Conservation (phyloP, 2,329 filamentous ascomycete genomes). For the Sclerotinia nivalis region DNA sequence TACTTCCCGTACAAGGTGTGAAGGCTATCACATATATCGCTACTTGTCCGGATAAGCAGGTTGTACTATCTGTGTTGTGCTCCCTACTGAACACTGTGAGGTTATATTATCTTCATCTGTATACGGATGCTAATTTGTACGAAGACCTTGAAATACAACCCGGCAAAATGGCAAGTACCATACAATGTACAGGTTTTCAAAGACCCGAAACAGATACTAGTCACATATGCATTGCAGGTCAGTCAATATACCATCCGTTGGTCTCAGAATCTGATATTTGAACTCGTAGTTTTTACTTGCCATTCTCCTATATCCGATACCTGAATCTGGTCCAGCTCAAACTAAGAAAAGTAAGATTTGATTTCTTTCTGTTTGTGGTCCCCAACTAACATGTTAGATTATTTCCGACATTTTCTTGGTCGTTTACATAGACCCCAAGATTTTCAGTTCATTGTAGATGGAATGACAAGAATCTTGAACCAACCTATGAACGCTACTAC, state of each 20-base stretch:
- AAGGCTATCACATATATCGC: slow-evolving; percentile 86
- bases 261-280: slow-evolving; percentile 13
- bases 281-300: slow-evolving; percentile 73
- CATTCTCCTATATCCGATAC: slow-evolving; percentile 82
- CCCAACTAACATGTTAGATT: slow-evolving; percentile 51
- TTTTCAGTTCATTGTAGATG: slow-evolving; percentile 95
- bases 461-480: slow-evolving; percentile 88
- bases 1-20: slow-evolving; percentile 80
- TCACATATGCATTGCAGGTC: slow-evolving; percentile 78
- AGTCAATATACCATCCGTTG: neutral
- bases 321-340: slow-evolving; percentile 65
- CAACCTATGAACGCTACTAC: slow-evolving; percentile 87
- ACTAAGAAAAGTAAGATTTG: slow-evolving; percentile 63
- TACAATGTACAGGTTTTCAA: slow-evolving; percentile 92
- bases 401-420: slow-evolving; percentile 80
- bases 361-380: neutral
- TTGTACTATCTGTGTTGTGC: slow-evolving; percentile 85
- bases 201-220: slow-evolving; percentile 84
- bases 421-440: slow-evolving; percentile 90
- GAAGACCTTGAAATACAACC: slow-evolving; percentile 92
- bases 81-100: slow-evolving; percentile 90
- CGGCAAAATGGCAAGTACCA: slow-evolving; percentile 87
- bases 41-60: slow-evolving; percentile 84
- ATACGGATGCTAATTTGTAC: slow-evolving; percentile 18
- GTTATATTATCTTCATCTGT: slow-evolving; percentile 18